A percentile compares a stretch with the other conserved stretches of the same genome.
phyloP scores from a whole-genome alignment of 176 grass and related monocot genomes.

The Urochloa ruziziensis region DNA sequence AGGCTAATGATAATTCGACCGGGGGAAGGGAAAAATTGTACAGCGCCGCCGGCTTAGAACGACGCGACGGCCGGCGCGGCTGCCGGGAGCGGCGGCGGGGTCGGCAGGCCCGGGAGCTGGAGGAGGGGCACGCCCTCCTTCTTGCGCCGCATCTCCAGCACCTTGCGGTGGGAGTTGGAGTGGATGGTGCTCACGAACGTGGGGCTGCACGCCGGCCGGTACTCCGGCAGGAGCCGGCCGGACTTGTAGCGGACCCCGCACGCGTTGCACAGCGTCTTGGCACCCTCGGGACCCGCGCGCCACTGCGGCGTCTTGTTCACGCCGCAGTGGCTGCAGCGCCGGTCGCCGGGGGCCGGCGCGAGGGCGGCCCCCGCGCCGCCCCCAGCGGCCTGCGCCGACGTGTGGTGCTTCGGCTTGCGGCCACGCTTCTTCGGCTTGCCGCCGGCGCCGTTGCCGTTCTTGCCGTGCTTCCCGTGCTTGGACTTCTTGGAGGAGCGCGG shows the following conservation, averaged over 20 bases:
- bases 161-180: slow-evolving; percentile 93
- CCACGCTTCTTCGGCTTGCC: slow-evolving; percentile 78
- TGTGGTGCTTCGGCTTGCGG: slow-evolving; percentile 72
- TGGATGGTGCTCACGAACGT: slow-evolving; percentile 73
- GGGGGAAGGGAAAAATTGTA: slow-evolving; percentile 21
- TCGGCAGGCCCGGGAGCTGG: background rate
- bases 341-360: slow-evolving; percentile 32
- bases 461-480: slow-evolving; percentile 39
- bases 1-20: slow-evolving; percentile 29
- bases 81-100: background rate
- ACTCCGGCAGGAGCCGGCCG: slow-evolving; percentile 85
- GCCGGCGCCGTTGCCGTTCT: background rate
- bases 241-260: slow-evolving; percentile 93
- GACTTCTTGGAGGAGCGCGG: slow-evolving; percentile 21
- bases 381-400: background rate
- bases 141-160: slow-evolving; percentile 90
- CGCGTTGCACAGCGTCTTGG: slow-evolving; percentile 94
- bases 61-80: slow-evolving; percentile 49
- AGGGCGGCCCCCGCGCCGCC: background rate
- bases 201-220: slow-evolving; percentile 87
- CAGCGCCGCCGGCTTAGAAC: slow-evolving; percentile 60
- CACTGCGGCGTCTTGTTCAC: slow-evolving; percentile 93
- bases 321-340: slow-evolving; percentile 90
- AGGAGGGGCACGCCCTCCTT: slow-evolving; percentile 44
- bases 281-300: slow-evolving; percentile 84